phyloP scores from a whole-genome alignment of 495 filamentous ascomycete species.

The Penicillium flavigenum region DNA sequence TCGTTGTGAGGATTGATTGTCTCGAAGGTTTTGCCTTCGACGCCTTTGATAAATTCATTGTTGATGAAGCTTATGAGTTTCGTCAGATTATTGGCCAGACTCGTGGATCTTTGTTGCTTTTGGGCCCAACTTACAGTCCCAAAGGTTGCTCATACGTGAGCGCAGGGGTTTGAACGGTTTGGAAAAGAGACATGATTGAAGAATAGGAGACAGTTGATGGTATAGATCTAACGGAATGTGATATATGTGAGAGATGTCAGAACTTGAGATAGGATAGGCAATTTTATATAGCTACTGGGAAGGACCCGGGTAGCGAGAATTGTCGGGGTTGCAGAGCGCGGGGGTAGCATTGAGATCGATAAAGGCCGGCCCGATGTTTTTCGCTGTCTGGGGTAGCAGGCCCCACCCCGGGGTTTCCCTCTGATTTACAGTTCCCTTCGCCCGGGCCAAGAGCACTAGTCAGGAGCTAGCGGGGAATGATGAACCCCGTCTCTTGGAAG shows the following conservation, averaged over 20 bases:
- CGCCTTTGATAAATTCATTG: constrained; percentile 77
- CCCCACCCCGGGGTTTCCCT: too few species aligned
- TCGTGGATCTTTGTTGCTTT: background rate
- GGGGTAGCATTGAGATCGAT: background rate
- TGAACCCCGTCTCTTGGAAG: background rate
- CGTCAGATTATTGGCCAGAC: background rate
- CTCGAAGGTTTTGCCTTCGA: constrained; percentile 57
- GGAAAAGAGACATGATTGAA: constrained; percentile 3
- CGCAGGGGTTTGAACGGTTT: constrained; percentile 2
- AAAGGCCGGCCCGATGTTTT: constrained; percentile 4
- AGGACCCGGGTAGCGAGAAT: background rate
- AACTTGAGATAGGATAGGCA: background rate
- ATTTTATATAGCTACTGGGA: background rate
- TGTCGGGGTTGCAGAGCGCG: background rate
- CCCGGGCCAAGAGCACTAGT: background rate
- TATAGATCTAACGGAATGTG: background rate
- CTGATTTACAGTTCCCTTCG: background rate
- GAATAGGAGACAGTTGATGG: background rate
- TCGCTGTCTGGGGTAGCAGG: background rate
- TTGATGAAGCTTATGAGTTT: constrained; percentile 65
- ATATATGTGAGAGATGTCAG: background rate
- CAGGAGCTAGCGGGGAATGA: background rate
- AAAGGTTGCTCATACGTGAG: constrained; percentile 13
- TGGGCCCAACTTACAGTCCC: constrained; percentile 1
- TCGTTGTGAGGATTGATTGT: constrained; percentile 13